A percentile compares a stretch with the other conserved stretches of the same genome.
Conservation (phyloP, 179 eudicot species). For the Patellifolia procumbens region DNA sequence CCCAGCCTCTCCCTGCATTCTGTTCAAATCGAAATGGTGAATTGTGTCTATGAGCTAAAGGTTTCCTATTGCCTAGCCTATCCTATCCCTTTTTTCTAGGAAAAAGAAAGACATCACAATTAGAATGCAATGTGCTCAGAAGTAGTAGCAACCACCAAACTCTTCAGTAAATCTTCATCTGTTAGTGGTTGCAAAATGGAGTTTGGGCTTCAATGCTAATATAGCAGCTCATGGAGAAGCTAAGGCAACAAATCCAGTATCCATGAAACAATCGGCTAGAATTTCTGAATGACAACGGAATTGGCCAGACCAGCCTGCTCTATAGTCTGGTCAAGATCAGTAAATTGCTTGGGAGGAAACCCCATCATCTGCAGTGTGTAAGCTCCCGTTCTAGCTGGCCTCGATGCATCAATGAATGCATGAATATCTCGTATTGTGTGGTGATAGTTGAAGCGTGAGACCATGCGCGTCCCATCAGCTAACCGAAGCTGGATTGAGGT, state of each 20-base stretch:
- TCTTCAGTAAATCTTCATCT: background rate
- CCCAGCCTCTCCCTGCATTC: too few relatives aligned
- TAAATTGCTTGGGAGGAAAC: constrained; percentile 87
- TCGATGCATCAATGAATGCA: constrained; percentile 79
- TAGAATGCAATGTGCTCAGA: background rate
- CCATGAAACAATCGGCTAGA: constrained; percentile 27
- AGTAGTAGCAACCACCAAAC: background rate
- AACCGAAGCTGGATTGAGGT: constrained; percentile 89
- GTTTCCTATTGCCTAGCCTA: too few relatives aligned
- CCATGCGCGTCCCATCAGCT: constrained; percentile 94
- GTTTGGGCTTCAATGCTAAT: background rate
- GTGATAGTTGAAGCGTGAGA: constrained; percentile 71
- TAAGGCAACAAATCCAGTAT: background rate
- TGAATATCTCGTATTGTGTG: constrained; percentile 76
- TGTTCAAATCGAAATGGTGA: too few relatives aligned
- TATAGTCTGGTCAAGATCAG: constrained; percentile 75
- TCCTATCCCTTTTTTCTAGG: too few relatives aligned
- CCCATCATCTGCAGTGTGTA: constrained; percentile 79
- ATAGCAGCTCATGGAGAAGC: background rate
- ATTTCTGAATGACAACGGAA: constrained; percentile 87
- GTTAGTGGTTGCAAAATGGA: constrained; percentile 1
- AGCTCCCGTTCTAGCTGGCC: constrained; percentile 52
- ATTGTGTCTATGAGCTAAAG: too few relatives aligned
- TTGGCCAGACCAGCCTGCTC: constrained; percentile 87
- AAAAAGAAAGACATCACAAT: background rate